Percentiles rank a stretch among this genome's conserved stretches.
phyloP scores from a whole-genome alignment of 345 rosid genomes.

The Erucastrum elatum region DNA sequence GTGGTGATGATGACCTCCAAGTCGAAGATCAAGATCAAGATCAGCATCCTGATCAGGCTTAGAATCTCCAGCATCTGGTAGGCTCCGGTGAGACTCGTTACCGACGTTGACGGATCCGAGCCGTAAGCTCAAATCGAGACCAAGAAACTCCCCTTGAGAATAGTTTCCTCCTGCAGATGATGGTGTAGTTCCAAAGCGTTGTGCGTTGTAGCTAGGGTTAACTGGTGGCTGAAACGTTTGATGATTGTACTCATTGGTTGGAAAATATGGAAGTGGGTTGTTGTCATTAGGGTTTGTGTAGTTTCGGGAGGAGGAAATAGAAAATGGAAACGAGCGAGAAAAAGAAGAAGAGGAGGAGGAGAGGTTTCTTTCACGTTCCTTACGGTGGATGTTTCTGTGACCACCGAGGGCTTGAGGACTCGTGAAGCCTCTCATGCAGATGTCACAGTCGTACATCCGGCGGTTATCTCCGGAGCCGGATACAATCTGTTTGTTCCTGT shows the following conservation, averaged over 20 bases:
- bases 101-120: slow-evolving; percentile 38
- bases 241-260: slow-evolving; percentile 20
- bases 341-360: slow-evolving; percentile 27
- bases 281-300: slow-evolving; percentile 15
- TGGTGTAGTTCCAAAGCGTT: slow-evolving; percentile 21
- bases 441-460: slow-evolving; percentile 65
- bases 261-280: slow-evolving; percentile 18
- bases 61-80: slow-evolving; percentile 23
- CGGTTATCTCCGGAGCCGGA: slow-evolving; percentile 22
- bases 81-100: slow-evolving; percentile 24
- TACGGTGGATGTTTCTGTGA: slow-evolving; percentile 82
- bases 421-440: slow-evolving; percentile 86
- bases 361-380: slow-evolving; percentile 35
- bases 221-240: slow-evolving; percentile 18
- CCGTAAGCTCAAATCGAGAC: slow-evolving; percentile 58
- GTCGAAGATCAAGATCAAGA: slow-evolving; percentile 88
- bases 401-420: slow-evolving; percentile 94
- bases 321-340: slow-evolving; percentile 10
- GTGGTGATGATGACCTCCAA: slow-evolving; percentile 47
- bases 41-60: slow-evolving; percentile 47
- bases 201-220: slow-evolving; percentile 21
- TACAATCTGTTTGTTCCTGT: slow-evolving; percentile 6
- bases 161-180: not conserved
- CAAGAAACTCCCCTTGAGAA: slow-evolving; percentile 42
- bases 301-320: slow-evolving; percentile 9